A percentile compares a stretch with the other conserved stretches of the same genome.
Conservation (phyloP, 495 filamentous ascomycete species). For the Diplogelasinospora grovesii region DNA sequence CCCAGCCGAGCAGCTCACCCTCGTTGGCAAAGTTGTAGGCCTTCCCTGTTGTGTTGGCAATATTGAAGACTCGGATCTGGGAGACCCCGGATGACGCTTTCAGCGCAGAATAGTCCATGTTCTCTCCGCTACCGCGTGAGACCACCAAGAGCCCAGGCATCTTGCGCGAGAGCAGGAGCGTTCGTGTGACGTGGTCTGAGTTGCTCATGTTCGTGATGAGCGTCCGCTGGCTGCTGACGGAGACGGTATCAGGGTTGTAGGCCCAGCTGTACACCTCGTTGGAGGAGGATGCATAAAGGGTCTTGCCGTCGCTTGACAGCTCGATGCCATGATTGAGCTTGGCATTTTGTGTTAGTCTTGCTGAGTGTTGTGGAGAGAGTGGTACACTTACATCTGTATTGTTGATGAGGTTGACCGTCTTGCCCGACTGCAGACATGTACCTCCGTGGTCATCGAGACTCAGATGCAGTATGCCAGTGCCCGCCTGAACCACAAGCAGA, state of each 20-base stretch:
- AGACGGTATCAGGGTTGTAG: constrained; percentile 45
- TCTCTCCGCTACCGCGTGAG: constrained; percentile 54
- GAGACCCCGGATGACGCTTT: constrained; percentile 47
- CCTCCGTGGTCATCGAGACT: constrained; percentile 41
- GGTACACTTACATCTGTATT: constrained; percentile 32
- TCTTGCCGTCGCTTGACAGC: constrained; percentile 53
- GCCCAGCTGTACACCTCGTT: constrained; percentile 52
- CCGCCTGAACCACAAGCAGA: constrained; percentile 54
- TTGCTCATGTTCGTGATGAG: constrained; percentile 55
- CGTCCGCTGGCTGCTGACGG: constrained; percentile 34
- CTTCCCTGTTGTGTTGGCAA: constrained; percentile 36
- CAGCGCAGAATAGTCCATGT: constrained; percentile 49
- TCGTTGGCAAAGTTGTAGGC: constrained; percentile 33
- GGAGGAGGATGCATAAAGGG: constrained; percentile 56
- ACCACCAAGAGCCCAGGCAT: constrained; percentile 49
- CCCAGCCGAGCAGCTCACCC: constrained; percentile 61
- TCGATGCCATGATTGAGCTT: constrained; percentile 57
- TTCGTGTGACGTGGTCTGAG: constrained; percentile 56
- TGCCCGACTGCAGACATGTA: constrained; percentile 34
- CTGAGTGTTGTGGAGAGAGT: constrained; percentile 1
- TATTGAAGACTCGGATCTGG: constrained; percentile 61
- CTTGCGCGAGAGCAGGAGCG: constrained; percentile 47
- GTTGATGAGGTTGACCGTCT: constrained; percentile 21
- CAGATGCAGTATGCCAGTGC: constrained; percentile 48
- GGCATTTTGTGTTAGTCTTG: background rate